Percentiles rank a stretch among this genome's conserved stretches.
These are phyloP conservation scores for Suhomyces guaymorum DNA, from an alignment of 1,139 yeast species.

Conservation along the genomic window DNA sequence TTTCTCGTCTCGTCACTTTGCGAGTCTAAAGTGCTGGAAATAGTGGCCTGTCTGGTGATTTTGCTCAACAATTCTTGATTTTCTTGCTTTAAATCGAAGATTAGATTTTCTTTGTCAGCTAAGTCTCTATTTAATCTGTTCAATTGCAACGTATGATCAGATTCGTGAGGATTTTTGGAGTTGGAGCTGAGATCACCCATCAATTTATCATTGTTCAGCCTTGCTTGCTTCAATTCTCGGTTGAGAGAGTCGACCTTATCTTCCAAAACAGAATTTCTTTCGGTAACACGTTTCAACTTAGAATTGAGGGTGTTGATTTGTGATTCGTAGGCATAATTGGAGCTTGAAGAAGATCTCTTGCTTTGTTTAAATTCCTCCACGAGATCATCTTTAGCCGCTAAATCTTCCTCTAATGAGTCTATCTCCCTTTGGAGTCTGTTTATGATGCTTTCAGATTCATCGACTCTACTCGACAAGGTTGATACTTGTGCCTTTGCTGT, in stretches of 20 bases:
- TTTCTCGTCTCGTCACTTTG: slow-evolving; percentile 6
- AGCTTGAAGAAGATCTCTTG: slow-evolving; percentile 8
- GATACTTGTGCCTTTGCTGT: no score
- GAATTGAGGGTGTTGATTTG: slow-evolving; percentile 13
- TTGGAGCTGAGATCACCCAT: slow-evolving; percentile 4
- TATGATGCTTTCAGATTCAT: slow-evolving; percentile 6
- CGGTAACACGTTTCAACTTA: slow-evolving; percentile 11
- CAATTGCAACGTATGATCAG: no score
- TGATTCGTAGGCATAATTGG: slow-evolving; percentile 11
- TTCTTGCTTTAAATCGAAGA: slow-evolving; percentile 10
- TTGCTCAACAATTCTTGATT: slow-evolving; percentile 12
- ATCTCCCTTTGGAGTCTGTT: slow-evolving; percentile 15
- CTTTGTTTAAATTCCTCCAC: slow-evolving; percentile 13
- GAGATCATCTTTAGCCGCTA: slow-evolving; percentile 12
- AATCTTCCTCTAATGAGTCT: slow-evolving; percentile 15
- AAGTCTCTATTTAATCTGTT: slow-evolving; percentile 4
- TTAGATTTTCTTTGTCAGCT: slow-evolving; percentile 3
- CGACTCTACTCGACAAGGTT: slow-evolving; percentile 5
- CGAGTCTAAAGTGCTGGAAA: neutral
- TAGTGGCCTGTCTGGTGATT: slow-evolving; percentile 7
- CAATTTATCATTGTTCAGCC: slow-evolving; percentile 4
- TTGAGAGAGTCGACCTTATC: slow-evolving; percentile 5
- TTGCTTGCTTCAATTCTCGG: slow-evolving; percentile 5
- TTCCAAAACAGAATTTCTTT: slow-evolving; percentile 10
- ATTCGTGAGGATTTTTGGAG: slow-evolving; percentile 1